These are phyloP conservation scores for Teratosphaeria gauchensis DNA, from an alignment of 2,329 filamentous ascomycete genomes.

Conservation along the genomic window DNA sequence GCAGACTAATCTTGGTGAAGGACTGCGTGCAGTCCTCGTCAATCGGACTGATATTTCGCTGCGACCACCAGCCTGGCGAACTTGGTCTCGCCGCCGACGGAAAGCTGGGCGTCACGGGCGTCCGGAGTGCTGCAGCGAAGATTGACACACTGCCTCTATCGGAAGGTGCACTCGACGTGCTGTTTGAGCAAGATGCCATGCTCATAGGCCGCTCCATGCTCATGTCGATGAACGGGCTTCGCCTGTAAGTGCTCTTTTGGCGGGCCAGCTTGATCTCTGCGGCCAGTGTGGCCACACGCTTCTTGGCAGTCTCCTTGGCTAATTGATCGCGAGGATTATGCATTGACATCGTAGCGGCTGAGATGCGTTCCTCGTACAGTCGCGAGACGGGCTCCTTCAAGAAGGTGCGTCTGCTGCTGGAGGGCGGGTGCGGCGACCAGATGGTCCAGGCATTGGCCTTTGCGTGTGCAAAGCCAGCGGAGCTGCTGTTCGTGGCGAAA, in stretches of 20 bases:
- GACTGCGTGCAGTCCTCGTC: constrained; percentile 16
- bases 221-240: constrained; percentile 30
- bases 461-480: constrained; percentile 44
- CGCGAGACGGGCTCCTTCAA: constrained; percentile 52
- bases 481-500: constrained; percentile 26
- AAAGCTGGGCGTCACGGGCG: not conserved
- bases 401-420: constrained; percentile 44
- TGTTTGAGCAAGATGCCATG: constrained; percentile 15
- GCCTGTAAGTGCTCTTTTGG: constrained; percentile 26
- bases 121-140: not conserved
- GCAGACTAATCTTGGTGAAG: constrained; percentile 12
- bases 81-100: not conserved
- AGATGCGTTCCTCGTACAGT: constrained; percentile 47
- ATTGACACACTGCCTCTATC: not conserved
- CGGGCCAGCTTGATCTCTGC: constrained; percentile 32
- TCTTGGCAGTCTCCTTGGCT: constrained; percentile 31
- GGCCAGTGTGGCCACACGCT: constrained; percentile 33
- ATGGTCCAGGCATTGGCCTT: constrained; percentile 45
- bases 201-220: constrained; percentile 28
- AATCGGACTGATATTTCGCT: constrained; percentile 19
- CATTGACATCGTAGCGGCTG: constrained; percentile 15
- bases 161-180: constrained; percentile 2
- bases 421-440: constrained; percentile 41
- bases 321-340: constrained; percentile 26
- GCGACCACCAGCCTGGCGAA: not conserved